Percentiles rank a stretch among this genome's conserved stretches.
These are phyloP conservation scores for Fusarium metavorans DNA, from an alignment of 2,329 filamentous ascomycete genomes.

Conservation along the genomic window DNA sequence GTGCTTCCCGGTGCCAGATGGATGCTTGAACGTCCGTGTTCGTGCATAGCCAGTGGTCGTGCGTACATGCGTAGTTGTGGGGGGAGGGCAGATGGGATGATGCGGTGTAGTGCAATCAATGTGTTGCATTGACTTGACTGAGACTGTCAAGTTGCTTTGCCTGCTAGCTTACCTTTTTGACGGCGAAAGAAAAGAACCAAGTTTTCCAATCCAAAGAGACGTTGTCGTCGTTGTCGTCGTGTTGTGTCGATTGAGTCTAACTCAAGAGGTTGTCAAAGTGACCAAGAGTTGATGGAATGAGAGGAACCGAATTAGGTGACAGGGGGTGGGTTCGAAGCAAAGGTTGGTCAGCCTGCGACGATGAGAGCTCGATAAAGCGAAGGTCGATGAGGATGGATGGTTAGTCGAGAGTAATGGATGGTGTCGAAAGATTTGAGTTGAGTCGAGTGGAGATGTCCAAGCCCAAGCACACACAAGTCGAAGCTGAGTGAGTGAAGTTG, in stretches of 20 bases:
- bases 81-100: slow-evolving; percentile 20
- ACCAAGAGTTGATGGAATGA: slow-evolving; percentile 35
- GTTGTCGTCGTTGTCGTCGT: slow-evolving; percentile 14
- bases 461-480: slow-evolving; percentile 25
- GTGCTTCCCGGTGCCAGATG: slow-evolving; percentile 15
- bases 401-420: slow-evolving; percentile 15
- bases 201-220: not conserved
- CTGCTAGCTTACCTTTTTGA: slow-evolving; percentile 17
- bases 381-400: slow-evolving; percentile 10
- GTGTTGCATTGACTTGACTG: slow-evolving; percentile 8
- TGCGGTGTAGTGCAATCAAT: slow-evolving; percentile 27
- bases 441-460: slow-evolving; percentile 22
- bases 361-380: slow-evolving; percentile 15
- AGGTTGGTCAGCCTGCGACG: slow-evolving; percentile 10
- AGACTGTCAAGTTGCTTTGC: slow-evolving; percentile 16
- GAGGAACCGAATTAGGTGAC: slow-evolving; percentile 15
- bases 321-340: slow-evolving; percentile 7
- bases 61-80: slow-evolving; percentile 33
- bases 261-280: slow-evolving; percentile 22
- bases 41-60: slow-evolving; percentile 21
- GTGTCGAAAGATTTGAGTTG: slow-evolving; percentile 4
- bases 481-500: slow-evolving; percentile 15
- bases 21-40: slow-evolving; percentile 16
- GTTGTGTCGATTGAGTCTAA: slow-evolving; percentile 22
- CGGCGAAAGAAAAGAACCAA: not conserved